Percentiles rank a stretch among this genome's conserved stretches.
Conservation (phyloP, 2,329 filamentous ascomycete genomes). For the Leptographium flavum region DNA sequence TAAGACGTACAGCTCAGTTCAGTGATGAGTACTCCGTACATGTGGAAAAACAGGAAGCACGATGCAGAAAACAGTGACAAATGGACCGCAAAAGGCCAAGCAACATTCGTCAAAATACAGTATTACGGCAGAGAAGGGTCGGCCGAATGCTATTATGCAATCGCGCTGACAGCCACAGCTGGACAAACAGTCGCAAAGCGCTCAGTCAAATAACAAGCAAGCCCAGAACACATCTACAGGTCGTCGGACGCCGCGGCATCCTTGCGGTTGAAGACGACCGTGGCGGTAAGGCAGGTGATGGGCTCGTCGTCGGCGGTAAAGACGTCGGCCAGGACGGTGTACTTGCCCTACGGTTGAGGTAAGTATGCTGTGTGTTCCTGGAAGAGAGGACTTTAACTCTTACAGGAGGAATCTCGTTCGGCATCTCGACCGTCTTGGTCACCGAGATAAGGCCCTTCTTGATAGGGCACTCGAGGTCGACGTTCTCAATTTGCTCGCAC, state of each 20-base stretch:
- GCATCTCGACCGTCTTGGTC: constrained; percentile 71
- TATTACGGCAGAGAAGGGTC: background rate
- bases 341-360: constrained; percentile 58
- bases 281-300: constrained; percentile 78
- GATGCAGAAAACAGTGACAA: background rate
- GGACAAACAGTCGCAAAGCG: background rate
- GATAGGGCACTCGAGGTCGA: constrained; percentile 80
- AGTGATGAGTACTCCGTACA: no score
- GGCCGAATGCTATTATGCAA: background rate
- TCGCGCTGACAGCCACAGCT: background rate
- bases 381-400: constrained; percentile 20
- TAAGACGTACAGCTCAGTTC: no score
- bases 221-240: background rate
- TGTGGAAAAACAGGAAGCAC: background rate
- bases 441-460: constrained; percentile 62
- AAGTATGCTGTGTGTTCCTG: background rate
- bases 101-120: background rate
- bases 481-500: constrained; percentile 78
- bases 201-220: background rate
- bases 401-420: constrained; percentile 78
- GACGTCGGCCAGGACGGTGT: constrained; percentile 79
- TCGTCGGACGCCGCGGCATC: constrained; percentile 6
- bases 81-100: background rate
- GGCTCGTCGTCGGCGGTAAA: constrained; percentile 55
- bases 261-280: constrained; percentile 44